Evolutionary conservation across 1,139 yeast species (phyloP).

Genomic region (Tardiomyces depauwii): DNA sequence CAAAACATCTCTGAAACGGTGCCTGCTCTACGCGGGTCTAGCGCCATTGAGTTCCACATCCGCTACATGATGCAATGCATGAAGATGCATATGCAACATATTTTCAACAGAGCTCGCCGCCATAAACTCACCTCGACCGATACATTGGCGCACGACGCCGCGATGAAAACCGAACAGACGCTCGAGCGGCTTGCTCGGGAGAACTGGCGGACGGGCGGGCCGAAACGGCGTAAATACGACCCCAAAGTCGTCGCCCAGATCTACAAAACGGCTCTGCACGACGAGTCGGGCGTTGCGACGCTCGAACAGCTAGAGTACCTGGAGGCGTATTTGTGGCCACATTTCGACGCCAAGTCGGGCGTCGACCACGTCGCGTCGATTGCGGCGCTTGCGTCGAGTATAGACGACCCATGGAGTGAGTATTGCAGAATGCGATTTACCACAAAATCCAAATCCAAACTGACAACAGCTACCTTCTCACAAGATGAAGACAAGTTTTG

Average conservation of each 20-base stretch:
- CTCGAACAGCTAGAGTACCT: slow-evolving; percentile 13
- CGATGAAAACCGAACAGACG: neutral
- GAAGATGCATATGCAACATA: no score
- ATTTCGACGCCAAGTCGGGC: slow-evolving; percentile 30
- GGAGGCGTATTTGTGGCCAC: slow-evolving; percentile 30
- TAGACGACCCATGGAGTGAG: slow-evolving; percentile 1
- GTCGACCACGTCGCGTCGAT: slow-evolving; percentile 32
- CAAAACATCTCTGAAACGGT: no score
- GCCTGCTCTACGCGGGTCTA: no score
- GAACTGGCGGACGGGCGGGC: neutral
- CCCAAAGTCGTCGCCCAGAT: neutral
- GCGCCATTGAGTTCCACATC: no score
- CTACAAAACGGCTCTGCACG: neutral
- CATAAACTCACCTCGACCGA: no score
- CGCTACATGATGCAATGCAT: no score
- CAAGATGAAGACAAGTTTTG: neutral
- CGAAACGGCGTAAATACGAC: neutral
- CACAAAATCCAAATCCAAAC: neutral
- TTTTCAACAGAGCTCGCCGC: no score
- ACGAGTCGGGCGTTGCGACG: slow-evolving; percentile 1
- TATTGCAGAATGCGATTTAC: no score
- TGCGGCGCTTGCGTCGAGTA: slow-evolving; percentile 11
- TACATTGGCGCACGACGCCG: neutral
- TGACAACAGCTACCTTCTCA: neutral
- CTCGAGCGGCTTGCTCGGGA: neutral